Percentiles rank a stretch among this genome's conserved stretches.
Evolutionary conservation across 257 asterid genomes (phyloP).

Genomic region (Anisodus tanguticus): DNA sequence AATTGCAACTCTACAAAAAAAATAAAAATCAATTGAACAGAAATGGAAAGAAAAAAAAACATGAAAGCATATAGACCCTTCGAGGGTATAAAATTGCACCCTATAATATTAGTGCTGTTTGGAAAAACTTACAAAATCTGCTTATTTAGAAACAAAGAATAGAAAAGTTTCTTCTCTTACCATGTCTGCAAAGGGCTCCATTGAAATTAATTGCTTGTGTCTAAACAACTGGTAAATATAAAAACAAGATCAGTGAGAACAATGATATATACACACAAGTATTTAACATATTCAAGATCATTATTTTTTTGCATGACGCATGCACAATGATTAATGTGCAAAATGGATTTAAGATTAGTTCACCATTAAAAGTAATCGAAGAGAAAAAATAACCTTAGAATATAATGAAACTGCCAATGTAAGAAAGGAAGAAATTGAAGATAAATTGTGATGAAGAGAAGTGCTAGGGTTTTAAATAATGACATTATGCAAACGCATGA

Average conservation of each 20-base stretch:
- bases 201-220: background rate
- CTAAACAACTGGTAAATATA: background rate
- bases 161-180: background rate
- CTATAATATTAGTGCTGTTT: background rate
- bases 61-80: background rate
- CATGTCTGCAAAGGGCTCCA: slow-evolving; percentile 23
- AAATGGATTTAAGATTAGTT: background rate
- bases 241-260: background rate
- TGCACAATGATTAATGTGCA: background rate
- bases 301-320: too few species aligned
- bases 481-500: background rate
- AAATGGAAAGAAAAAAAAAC: background rate
- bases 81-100: background rate
- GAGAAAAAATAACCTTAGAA: background rate
- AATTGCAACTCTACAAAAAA: slow-evolving; percentile 46
- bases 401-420: slow-evolving; percentile 5
- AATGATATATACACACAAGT: background rate
- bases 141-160: background rate
- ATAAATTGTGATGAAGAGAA: background rate
- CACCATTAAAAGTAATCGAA: background rate
- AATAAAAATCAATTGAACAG: background rate
- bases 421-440: background rate
- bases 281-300: background rate
- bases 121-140: background rate
- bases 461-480: background rate